Evolutionary conservation across 257 asterid genomes (phyloP).

Genomic region (Solanum sparsipilum): DNA sequence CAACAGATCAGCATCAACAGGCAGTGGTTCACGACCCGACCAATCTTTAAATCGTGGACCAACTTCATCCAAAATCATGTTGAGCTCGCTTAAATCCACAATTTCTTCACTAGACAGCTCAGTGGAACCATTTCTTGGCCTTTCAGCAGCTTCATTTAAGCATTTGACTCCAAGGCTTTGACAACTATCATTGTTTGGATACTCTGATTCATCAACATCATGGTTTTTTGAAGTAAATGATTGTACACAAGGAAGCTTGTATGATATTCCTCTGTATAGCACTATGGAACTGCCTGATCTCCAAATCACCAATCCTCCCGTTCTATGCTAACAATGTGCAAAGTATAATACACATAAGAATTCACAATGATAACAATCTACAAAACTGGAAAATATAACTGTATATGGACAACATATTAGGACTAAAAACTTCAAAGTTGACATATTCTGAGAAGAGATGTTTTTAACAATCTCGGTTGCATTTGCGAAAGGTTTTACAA

Average conservation of each 20-base stretch:
- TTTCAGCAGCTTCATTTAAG: conserved; percentile 14
- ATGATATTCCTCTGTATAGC: conserved; percentile 69
- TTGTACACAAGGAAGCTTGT: conserved; percentile 63
- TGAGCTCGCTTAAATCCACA: conserved; percentile 42
- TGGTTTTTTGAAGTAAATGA: conserved; percentile 32
- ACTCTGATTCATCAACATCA: conserved; percentile 14
- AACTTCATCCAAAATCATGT: conserved; percentile 53
- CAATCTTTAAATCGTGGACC: conserved; percentile 86
- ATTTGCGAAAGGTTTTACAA: not conserved
- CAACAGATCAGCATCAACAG: conserved; percentile 87
- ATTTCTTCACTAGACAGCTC: conserved; percentile 46
- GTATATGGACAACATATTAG: not conserved
- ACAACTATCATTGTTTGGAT: conserved; percentile 16
- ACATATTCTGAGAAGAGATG: not conserved
- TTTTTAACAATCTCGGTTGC: not conserved
- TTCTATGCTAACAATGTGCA: conserved; percentile 60
- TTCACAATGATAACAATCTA: not conserved
- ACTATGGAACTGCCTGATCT: conserved; percentile 84
- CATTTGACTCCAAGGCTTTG: conserved; percentile 7
- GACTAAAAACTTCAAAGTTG: not conserved
- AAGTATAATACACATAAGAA: conserved; percentile 16
- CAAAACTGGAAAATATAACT: not conserved
- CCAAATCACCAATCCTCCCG: conserved; percentile 87
- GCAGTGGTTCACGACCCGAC: conserved; percentile 80
- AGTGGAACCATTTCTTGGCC: conserved; percentile 11